Evolutionary conservation across 495 filamentous ascomycete species (phyloP), one percentile per base, ranked within the genome.

Genomic region (Daldinia vernicosa): DNA sequence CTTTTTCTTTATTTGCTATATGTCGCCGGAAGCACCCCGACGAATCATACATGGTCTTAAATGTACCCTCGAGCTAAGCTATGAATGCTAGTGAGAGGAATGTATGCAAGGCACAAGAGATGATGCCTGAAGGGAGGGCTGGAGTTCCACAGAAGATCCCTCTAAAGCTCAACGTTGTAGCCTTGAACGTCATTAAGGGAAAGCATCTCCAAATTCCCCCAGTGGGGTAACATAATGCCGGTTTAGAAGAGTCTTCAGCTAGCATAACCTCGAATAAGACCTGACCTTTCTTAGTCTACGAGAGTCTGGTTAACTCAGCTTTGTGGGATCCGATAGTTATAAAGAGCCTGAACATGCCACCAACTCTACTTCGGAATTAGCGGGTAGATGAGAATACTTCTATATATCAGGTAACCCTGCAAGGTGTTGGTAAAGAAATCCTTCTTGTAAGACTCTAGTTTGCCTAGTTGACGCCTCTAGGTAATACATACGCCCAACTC

Each of bases 31-130:
- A 70, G 40, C 50, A 43, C 40, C 30, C 24, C 22, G 9, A 39
- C n/a, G 24, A 9, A 24, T 53, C 19, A 24, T 1, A 24, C 8
- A 22, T 60, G 33, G 14, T 22, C 50, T 19, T 26, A 19, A n/a
- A 43, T 59, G 14, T 43, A 19, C 7, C 9, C 9, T 22, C 8
- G 47, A 53, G 24, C 26, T 53, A 53, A 24, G 24, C 33, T 28
- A 40, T 60, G 39, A 57, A 62, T 47, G 55, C 39, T 65, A 60
- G 37, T 27, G 35, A 56, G 15, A 62, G 43, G 54, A 72, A 72
- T 55, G 59, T 54, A 66, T 60, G 69, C 63, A 67, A 72, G 63
- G 69, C 53, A 72, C 69, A 40, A 54, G 37, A 63, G 26, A 54
- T 37, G 26, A 54, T 37, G 19, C 30, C 43, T 14, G n/a, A 19